Evolutionary conservation across 2,329 filamentous ascomycete species (phyloP).

Genomic region (Exophiala viscosa): DNA sequence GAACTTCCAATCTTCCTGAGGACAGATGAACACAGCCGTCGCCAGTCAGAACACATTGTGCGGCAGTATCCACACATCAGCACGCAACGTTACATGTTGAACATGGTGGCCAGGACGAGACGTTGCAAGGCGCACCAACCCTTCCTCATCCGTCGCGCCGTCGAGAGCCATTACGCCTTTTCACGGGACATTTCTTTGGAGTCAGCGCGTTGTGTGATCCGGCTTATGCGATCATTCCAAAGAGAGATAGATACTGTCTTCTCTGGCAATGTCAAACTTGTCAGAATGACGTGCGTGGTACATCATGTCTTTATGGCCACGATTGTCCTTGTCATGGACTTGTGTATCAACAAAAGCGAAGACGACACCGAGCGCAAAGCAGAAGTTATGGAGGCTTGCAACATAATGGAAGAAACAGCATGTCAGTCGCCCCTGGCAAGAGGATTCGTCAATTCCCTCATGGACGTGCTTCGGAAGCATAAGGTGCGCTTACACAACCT

Average conservation of each 20-base stretch:
- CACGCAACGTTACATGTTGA: slow-evolving; percentile 36
- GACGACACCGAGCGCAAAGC: slow-evolving; percentile 35
- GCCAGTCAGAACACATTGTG: slow-evolving; percentile 32
- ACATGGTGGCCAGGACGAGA: slow-evolving; percentile 36
- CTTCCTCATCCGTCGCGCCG: slow-evolving; percentile 38
- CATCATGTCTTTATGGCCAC: slow-evolving; percentile 42
- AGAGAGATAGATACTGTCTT: slow-evolving; percentile 27
- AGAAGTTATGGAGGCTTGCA: slow-evolving; percentile 39
- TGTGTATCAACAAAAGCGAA: slow-evolving; percentile 40
- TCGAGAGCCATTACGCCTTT: slow-evolving; percentile 36
- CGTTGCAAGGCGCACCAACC: slow-evolving; percentile 40
- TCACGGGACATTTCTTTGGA: slow-evolving; percentile 38
- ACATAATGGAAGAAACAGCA: slow-evolving; percentile 37
- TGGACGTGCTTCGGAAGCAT: slow-evolving; percentile 35
- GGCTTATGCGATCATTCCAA: slow-evolving; percentile 36
- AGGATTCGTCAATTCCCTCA: slow-evolving; percentile 38
- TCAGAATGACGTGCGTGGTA: slow-evolving; percentile 31
- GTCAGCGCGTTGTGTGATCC: slow-evolving; percentile 38
- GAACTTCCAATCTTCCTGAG: slow-evolving; percentile 38
- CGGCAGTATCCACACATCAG: slow-evolving; percentile 31
- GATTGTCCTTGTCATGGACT: slow-evolving; percentile 39
- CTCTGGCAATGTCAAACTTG: slow-evolving; percentile 23
- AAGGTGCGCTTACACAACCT: slow-evolving; percentile 18
- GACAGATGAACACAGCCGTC: slow-evolving; percentile 33
- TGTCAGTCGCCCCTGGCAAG: slow-evolving; percentile 32